Base-by-base conservation (phyloP, 495 filamentous ascomycete genomes). In the Penicillium longicatenatum region DNA sequence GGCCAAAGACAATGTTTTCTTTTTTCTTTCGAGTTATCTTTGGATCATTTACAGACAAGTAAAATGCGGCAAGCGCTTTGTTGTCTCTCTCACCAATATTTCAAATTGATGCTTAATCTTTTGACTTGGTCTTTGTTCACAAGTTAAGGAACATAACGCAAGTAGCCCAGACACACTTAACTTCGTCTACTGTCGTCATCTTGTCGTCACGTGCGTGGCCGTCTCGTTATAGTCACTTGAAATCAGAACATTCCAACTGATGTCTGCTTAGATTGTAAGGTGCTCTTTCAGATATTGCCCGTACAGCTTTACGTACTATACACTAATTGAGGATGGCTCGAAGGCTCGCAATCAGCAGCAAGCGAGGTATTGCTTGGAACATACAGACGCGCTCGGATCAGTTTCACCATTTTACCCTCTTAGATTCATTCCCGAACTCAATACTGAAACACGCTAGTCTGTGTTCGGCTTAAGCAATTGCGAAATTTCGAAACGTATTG, bases 21-120 rank as follows among this genome's bases (percentile, higher is more conserved):
- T 43, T 43, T 43, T n/a, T 43, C 39, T 14, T 43, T 43, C 19
- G 39, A 43, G 39, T 43, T 14, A 43, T 43, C 39, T 43, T 43
- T 11, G 4, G 39, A 43, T 43, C 39, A 43, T 43, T 4, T 43
- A 43, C 11, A 11, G 39, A 43, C 4, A 5, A 43, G 39, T 43
- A 43, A 43, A 11, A 20, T 43, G 39, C 39, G 19, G 39, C 39
- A 43, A 43, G 39, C 39, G 39, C 39, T 43, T 43, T 43, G 5
- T 20, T 43, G 4, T 43, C 39, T 43, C 39, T 43, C 29, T 30
- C 29, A 30, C 29, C 29, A 8, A 43, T 43, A 43, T 4, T 43
- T 43, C 39, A 43, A 43, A 43, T 43, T 43, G 39, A 3, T 14
- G 39, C 39, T 20, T 43, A 43, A 43, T 11, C 39, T 11, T 43